phyloP scores from a whole-genome alignment of 208 protist genomes.

The Leptomonas pyrrhocoris region DNA sequence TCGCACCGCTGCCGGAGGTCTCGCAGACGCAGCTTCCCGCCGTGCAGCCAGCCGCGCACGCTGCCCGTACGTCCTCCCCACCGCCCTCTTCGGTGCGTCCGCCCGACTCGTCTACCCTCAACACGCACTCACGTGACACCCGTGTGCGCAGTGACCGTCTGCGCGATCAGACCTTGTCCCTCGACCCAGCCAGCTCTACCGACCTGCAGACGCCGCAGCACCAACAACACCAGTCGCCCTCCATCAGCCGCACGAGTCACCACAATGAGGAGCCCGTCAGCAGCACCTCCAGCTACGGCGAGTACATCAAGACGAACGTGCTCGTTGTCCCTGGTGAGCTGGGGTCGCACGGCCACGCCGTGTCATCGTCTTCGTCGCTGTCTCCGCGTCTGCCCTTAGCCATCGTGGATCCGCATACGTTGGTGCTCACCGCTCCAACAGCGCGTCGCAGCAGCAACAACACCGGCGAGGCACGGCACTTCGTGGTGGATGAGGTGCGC shows the following conservation, averaged over 20 bases:
- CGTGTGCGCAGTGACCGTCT: constrained; percentile 2
- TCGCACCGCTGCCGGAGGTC: not conserved
- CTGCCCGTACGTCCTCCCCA: not conserved
- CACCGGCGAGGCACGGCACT: constrained; percentile 9
- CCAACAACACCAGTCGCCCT: not conserved
- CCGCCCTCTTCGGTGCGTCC: not conserved
- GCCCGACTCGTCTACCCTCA: not conserved
- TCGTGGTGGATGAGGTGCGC: constrained; percentile 34
- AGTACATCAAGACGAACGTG: constrained; percentile 17
- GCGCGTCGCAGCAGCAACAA: not conserved
- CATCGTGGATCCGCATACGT: not conserved
- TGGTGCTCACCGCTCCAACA: not conserved
- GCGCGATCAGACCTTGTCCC: not conserved
- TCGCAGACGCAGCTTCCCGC: constrained; percentile 9
- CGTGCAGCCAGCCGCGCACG: not conserved
- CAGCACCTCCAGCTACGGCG: constrained; percentile 15
- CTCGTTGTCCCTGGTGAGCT: constrained; percentile 2
- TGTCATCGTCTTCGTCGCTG: not conserved
- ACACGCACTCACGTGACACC: constrained; percentile 3
- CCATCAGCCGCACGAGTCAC: not conserved
- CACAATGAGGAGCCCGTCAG: not conserved
- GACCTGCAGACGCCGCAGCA: not conserved
- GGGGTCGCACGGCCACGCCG: not conserved
- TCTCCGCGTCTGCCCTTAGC: not conserved
- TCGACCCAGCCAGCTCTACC: not conserved